A percentile compares a stretch with the other conserved stretches of the same genome.
phyloP scores from a whole-genome alignment of 208 protist species.

The Crithidia bombi region DNA sequence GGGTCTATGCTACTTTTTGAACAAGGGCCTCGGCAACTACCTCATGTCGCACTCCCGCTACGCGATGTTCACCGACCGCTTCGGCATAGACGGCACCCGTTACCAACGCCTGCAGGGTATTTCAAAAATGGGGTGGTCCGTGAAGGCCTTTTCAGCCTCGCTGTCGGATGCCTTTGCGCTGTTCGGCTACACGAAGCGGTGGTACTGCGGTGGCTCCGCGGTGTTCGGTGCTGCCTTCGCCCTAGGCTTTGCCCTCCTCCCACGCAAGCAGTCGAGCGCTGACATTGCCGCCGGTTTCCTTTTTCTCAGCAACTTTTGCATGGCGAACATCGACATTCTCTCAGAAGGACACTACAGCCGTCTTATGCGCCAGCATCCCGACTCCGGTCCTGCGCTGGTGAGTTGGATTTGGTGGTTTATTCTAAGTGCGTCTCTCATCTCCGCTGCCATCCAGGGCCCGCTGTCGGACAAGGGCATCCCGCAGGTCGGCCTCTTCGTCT shows the following conservation, averaged over 20 bases:
- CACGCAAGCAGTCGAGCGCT: slow-evolving; percentile 36
- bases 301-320: slow-evolving; percentile 53
- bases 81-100: slow-evolving; percentile 35
- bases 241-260: slow-evolving; percentile 50
- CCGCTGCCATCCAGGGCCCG: slow-evolving; percentile 50
- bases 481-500: slow-evolving; percentile 49
- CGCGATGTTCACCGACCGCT: slow-evolving; percentile 50
- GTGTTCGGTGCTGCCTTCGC: slow-evolving; percentile 44
- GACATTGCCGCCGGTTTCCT: slow-evolving; percentile 47
- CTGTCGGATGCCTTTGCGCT: slow-evolving; percentile 54
- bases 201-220: slow-evolving; percentile 53
- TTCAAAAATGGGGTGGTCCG: slow-evolving; percentile 48
- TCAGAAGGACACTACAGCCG: slow-evolving; percentile 75
- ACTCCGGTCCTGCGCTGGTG: slow-evolving; percentile 51
- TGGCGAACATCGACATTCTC: slow-evolving; percentile 73
- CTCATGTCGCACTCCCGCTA: slow-evolving; percentile 40
- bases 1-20: slow-evolving; percentile 46
- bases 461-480: slow-evolving; percentile 48
- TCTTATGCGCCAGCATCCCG: slow-evolving; percentile 51
- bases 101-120: slow-evolving; percentile 57
- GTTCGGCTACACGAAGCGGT: slow-evolving; percentile 73
- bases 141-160: slow-evolving; percentile 59
- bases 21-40: slow-evolving; percentile 50
- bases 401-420: slow-evolving; percentile 72
- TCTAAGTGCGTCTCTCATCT: slow-evolving; percentile 49